A percentile compares a stretch with the other conserved stretches of the same genome.
Conservation (phyloP, 73 alveolate genomes). For the Paramecium caudatum region DNA sequence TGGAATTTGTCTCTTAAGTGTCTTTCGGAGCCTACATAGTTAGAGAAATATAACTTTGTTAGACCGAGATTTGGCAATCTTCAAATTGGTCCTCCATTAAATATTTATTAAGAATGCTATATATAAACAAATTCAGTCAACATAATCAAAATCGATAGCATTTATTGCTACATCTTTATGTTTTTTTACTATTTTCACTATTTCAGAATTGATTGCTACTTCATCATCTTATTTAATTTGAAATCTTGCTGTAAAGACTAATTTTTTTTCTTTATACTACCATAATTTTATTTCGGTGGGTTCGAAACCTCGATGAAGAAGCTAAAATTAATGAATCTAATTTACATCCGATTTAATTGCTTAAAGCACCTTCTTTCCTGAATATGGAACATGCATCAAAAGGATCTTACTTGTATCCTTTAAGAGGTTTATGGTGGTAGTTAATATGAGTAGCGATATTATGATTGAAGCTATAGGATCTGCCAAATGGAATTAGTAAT, state of each 20-base stretch:
- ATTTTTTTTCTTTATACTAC: constrained; percentile 29
- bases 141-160: constrained; percentile 56
- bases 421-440: constrained; percentile 89
- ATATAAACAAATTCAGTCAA: constrained; percentile 31
- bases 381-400: constrained; percentile 50
- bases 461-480: constrained; percentile 98
- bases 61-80: background rate
- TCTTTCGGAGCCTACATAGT: background rate
- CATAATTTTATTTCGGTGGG: background rate
- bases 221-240: constrained; percentile 20
- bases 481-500: constrained; percentile 91
- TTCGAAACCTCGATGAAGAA: background rate
- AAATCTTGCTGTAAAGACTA: constrained; percentile 37
- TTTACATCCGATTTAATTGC: background rate
- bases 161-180: constrained; percentile 16
- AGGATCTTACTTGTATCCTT: constrained; percentile 85
- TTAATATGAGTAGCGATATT: constrained; percentile 95
- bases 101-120: background rate
- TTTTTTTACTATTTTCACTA: background rate
- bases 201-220: background rate
- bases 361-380: background rate
- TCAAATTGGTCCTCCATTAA: constrained; percentile 48
- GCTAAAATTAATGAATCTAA: background rate
- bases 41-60: constrained; percentile 29
- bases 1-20: background rate